phyloP scores from a whole-genome alignment of 108 stramenopile genomes.

The Conticribra weissflogii region DNA sequence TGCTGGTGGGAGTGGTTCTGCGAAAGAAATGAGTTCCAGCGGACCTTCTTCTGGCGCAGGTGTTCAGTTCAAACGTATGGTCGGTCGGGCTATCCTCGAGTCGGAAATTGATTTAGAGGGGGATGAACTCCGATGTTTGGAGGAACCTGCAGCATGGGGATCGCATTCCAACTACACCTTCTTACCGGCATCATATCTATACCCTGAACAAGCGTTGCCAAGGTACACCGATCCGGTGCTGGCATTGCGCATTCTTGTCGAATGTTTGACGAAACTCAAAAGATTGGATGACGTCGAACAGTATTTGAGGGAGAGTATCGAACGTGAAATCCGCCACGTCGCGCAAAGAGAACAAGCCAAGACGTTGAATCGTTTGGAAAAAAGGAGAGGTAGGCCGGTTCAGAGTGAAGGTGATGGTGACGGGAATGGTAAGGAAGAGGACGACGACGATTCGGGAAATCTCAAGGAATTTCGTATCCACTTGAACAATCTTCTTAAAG shows the following conservation, averaged over 20 bases:
- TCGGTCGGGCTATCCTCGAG: constrained; percentile 68
- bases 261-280: constrained; percentile 69
- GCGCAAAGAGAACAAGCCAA: constrained; percentile 79
- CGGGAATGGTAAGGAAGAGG: constrained; percentile 6
- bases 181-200: constrained; percentile 38
- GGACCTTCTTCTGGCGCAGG: background rate
- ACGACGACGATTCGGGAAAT: constrained; percentile 50
- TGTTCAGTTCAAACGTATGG: constrained; percentile 50
- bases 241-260: constrained; percentile 80
- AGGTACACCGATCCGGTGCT: constrained; percentile 73
- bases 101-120: constrained; percentile 84
- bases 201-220: constrained; percentile 51
- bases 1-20: constrained; percentile 6
- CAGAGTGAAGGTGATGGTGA: constrained; percentile 10
- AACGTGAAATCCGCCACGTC: constrained; percentile 63
- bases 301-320: constrained; percentile 57
- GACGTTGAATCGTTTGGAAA: constrained; percentile 75
- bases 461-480: constrained; percentile 79
- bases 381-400: constrained; percentile 24
- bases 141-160: constrained; percentile 50
- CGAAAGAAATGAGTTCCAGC: constrained; percentile 5
- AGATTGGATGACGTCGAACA: constrained; percentile 87
- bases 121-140: constrained; percentile 80
- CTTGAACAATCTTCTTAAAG: constrained; percentile 66
- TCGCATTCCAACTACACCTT: constrained; percentile 16